A percentile compares a stretch with the other conserved stretches of the same genome.
Evolutionary conservation across 1,284 basidiomycete species (phyloP).

Genomic region (Mixia osmundae): DNA sequence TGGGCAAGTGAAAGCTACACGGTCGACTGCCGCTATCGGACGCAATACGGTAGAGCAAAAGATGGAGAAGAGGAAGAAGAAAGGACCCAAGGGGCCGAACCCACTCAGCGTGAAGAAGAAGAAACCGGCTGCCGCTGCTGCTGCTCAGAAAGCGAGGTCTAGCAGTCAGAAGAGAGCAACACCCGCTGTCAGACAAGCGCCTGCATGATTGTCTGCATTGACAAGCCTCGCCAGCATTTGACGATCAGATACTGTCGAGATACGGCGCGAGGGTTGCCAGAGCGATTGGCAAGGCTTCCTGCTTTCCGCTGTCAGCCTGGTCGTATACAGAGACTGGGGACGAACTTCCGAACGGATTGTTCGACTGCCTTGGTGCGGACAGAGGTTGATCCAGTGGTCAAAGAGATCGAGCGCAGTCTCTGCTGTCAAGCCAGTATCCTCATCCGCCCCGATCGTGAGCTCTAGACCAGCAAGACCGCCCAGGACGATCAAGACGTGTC

Average conservation of each 20-base stretch:
- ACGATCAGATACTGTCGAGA: neutral
- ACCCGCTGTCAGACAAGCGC: no score
- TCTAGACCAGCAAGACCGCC: conserved; percentile 20
- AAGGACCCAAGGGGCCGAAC: conserved; percentile 65
- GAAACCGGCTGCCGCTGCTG: no score
- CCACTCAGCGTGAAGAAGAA: conserved; percentile 84
- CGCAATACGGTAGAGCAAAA: conserved; percentile 13
- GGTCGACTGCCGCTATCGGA: conserved; percentile 11
- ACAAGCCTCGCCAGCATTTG: no score
- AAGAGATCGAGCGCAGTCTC: conserved; percentile 18
- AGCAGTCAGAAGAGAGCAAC: no score
- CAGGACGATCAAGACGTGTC: conserved; percentile 18
- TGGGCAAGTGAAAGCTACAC: no score
- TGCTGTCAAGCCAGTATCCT: conserved; percentile 14
- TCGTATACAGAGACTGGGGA: neutral
- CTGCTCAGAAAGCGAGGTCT: no score
- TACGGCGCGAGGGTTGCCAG: neutral
- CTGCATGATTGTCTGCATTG: no score
- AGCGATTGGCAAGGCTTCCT: conserved; percentile 1
- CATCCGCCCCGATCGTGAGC: conserved; percentile 16
- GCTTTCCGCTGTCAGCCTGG: neutral
- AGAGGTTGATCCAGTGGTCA: conserved; percentile 21
- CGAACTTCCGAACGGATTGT: conserved; percentile 20
- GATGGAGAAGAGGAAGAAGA: conserved; percentile 32
- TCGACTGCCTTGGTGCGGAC: conserved; percentile 18